Percentiles rank a stretch among this genome's conserved stretches.
Conservation (phyloP, 805 yeast genomes). For the Yarrowia phangngaensis region DNA sequence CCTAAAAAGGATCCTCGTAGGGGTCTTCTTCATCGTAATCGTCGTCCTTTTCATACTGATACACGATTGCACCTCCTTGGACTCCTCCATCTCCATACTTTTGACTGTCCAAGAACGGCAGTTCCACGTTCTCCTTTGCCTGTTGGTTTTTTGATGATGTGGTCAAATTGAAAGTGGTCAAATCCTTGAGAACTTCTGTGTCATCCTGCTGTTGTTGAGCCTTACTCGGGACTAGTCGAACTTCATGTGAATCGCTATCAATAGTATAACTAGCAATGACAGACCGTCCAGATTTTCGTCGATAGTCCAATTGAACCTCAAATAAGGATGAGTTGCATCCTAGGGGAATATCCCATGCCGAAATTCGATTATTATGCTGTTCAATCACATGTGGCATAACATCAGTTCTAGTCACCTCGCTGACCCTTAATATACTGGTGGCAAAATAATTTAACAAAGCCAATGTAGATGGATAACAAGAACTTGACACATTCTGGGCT, state of each 20-base stretch:
- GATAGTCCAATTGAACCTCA: constrained; percentile 53
- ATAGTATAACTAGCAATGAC: constrained; percentile 52
- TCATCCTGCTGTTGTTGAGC: constrained; percentile 43
- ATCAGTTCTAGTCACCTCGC: constrained; percentile 42
- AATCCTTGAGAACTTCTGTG: constrained; percentile 53
- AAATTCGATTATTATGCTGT: constrained; percentile 43
- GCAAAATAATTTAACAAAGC: constrained; percentile 65
- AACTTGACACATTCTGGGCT: constrained; percentile 15
- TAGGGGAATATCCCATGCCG: constrained; percentile 48
- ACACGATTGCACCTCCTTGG: constrained; percentile 90
- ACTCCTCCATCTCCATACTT: constrained; percentile 50
- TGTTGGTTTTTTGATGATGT: constrained; percentile 69
- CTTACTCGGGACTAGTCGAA: constrained; percentile 34
- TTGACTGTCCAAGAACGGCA: constrained; percentile 92
- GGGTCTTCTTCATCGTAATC: constrained; percentile 99
- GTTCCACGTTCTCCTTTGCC: constrained; percentile 79
- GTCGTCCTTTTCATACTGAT: constrained; percentile 93
- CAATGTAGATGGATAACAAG: constrained; percentile 53
- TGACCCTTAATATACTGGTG: constrained; percentile 62
- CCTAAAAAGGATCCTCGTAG: constrained; percentile 86
- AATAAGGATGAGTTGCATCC: constrained; percentile 50
- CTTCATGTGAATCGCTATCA: constrained; percentile 45
- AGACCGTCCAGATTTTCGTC: constrained; percentile 84
- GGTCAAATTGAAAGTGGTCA: constrained; percentile 83
- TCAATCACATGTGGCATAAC: constrained; percentile 40